These are phyloP conservation scores for Toxicodendron radicans DNA, from an alignment of 345 rosid species.

Conservation along the genomic window DNA sequence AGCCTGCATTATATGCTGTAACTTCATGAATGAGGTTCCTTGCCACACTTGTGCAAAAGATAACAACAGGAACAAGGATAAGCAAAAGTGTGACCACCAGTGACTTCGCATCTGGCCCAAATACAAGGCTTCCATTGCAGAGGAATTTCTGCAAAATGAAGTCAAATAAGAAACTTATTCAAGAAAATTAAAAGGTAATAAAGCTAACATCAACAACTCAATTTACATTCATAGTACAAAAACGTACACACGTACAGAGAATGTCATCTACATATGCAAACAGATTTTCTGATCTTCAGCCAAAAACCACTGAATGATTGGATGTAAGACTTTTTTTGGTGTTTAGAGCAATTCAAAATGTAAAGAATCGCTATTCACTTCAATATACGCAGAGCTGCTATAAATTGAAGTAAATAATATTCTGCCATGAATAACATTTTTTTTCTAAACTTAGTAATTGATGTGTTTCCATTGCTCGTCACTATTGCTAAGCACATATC, in stretches of 20 bases:
- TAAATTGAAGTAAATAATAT: too few relatives aligned
- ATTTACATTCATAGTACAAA: not conserved
- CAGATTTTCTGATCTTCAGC: not conserved
- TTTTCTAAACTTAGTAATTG: not conserved
- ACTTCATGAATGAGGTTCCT: slow-evolving; percentile 36
- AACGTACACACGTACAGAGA: not conserved
- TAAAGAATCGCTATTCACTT: not conserved
- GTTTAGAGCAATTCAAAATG: too few relatives aligned
- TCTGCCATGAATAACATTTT: not conserved
- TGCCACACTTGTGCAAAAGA: slow-evolving; percentile 49
- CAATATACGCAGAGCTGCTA: not conserved
- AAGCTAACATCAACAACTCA: slow-evolving; percentile 8
- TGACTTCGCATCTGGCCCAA: slow-evolving; percentile 56
- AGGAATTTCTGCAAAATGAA: slow-evolving; percentile 43
- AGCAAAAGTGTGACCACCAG: slow-evolving; percentile 43
- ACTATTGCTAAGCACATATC: too few relatives aligned
- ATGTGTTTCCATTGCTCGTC: not conserved
- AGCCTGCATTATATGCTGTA: slow-evolving; percentile 33
- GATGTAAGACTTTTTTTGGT: not conserved
- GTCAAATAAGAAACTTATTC: slow-evolving; percentile 8
- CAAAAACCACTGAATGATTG: not conserved
- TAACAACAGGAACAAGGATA: slow-evolving; percentile 43
- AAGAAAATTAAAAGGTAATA: not conserved
- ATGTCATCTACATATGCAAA: not conserved
- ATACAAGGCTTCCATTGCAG: slow-evolving; percentile 44